Evolutionary conservation across 208 protist genomes (phyloP).

Genomic region (Acanthamoeba divionensis): DNA sequence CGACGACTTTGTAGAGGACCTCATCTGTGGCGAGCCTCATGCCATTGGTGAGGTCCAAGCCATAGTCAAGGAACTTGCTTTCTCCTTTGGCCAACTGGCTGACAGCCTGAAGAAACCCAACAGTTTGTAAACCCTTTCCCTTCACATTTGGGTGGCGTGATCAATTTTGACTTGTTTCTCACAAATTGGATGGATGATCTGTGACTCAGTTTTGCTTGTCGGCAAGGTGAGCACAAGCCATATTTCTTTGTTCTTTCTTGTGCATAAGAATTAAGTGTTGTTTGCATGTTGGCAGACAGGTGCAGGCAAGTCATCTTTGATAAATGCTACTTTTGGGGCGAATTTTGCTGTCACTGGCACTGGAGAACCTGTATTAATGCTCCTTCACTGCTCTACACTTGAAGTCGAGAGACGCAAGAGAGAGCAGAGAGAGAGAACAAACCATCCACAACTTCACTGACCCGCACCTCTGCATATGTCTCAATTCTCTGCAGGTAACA

Average conservation of each 20-base stretch:
- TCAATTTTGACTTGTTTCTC: too few species aligned
- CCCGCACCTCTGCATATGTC: too few species aligned
- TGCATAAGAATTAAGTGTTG: not conserved
- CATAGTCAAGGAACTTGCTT: not conserved
- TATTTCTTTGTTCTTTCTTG: not conserved
- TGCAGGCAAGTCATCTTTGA: conserved; percentile 6
- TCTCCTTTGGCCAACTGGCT: not conserved
- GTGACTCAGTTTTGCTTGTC: conserved; percentile 12
- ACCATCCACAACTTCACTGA: too few species aligned
- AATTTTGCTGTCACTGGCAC: not conserved
- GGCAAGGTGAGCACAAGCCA: not conserved
- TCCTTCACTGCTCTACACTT: too few species aligned
- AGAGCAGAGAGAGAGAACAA: too few species aligned
- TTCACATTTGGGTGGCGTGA: too few species aligned
- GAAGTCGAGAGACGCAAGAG: too few species aligned
- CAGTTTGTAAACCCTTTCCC: not conserved
- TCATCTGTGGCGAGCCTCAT: conserved; percentile 6
- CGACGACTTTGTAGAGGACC: conserved; percentile 23
- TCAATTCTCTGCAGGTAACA: conserved; percentile 2
- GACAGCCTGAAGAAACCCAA: not conserved
- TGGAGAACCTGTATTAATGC: not conserved
- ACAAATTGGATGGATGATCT: too few species aligned
- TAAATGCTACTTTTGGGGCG: not conserved
- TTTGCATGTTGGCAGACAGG: not conserved
- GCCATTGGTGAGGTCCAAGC: not conserved